A percentile compares a stretch with the other conserved stretches of the same genome.
These are phyloP conservation scores for Mychonastes homosphaera DNA, from an alignment of 139 green algal species.

Conservation along the genomic window DNA sequence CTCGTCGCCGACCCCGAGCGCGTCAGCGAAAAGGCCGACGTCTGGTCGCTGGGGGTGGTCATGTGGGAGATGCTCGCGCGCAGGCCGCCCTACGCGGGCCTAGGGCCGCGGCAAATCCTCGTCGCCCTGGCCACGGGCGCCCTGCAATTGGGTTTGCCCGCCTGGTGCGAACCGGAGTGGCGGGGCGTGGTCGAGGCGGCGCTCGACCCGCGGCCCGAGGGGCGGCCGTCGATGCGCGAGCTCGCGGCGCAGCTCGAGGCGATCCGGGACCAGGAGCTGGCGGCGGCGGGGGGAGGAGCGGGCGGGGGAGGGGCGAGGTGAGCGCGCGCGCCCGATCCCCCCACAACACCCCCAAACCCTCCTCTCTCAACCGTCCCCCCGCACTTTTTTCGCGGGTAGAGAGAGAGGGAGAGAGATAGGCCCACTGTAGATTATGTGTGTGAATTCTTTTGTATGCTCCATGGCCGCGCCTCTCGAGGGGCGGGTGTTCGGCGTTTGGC, in stretches of 20 bases:
- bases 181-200: conserved; percentile 55
- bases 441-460: no score
- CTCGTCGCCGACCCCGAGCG: conserved; percentile 40
- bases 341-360: no score
- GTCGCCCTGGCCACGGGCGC: conserved; percentile 46
- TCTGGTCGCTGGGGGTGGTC: conserved; percentile 54
- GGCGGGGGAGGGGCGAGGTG: no score
- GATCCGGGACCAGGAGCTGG: conserved; percentile 26
- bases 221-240: conserved; percentile 51
- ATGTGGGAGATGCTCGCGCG: conserved; percentile 58
- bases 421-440: no score
- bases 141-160: conserved; percentile 50
- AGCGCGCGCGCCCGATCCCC: no score
- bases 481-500: no score
- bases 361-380: no score
- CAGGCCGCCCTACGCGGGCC: conserved; percentile 38
- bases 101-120: conserved; percentile 61
- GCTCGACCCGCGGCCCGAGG: conserved; percentile 52
- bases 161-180: conserved; percentile 70
- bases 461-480: no score
- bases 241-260: conserved; percentile 52
- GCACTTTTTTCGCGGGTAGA: no score
- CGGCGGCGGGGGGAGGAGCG: no score
- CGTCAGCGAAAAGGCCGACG: conserved; percentile 48
- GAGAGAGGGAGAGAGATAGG: no score